Base-by-base conservation (phyloP, 2,329 filamentous ascomycete genomes). In the Cryoendolithus antarcticus region DNA sequence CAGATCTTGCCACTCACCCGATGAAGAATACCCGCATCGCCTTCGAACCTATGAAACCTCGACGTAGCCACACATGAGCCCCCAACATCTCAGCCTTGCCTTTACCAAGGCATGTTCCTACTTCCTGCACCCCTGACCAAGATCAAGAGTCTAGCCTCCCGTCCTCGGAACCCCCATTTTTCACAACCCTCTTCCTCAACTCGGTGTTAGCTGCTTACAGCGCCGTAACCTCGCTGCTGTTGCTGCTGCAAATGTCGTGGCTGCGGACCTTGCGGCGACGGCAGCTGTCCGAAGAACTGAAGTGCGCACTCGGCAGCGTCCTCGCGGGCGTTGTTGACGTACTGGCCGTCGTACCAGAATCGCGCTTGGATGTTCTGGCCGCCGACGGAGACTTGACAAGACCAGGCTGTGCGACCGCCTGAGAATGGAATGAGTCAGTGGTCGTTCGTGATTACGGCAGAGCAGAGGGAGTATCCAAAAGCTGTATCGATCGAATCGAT, bases 381-480 rank as follows among this genome's bases (percentile, higher is more conserved):
- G 50, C 74, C 69, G 42, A 93, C 73, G n/a, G 70, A 76, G 42
- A 93, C 85, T 43, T 72, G 73, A 66, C 80, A 82, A 42, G 85
- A 89, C 86, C 86, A 94, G 42, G 86, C 86, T 42, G 86, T 94
- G 52, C 86, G 82, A 49, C 86, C 86, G 50, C 86, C 86, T 91
- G 52, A 8, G 7, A 27, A 27, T 27, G 7, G 7, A 27, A 27
- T 8, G 24, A 27, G 24, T 27, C 24, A 27, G 24, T 27, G 24
- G 7, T 8, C 24, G 7, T 27, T 27, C 24, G 5, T 27, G 24
- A 27, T 8, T 27, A 27, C 7, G 24, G 24, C 7, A 27, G 24
- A 12, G 34, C n/a, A 19, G 11, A 6, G 6, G 9, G 12, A 28
- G 21, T 11, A 19, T 11, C 6, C 8, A n/a, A 28, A 28, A 28